phyloP scores from a whole-genome alignment of 192 early-diverging fungal species.

The Kickxella alabastrina region DNA sequence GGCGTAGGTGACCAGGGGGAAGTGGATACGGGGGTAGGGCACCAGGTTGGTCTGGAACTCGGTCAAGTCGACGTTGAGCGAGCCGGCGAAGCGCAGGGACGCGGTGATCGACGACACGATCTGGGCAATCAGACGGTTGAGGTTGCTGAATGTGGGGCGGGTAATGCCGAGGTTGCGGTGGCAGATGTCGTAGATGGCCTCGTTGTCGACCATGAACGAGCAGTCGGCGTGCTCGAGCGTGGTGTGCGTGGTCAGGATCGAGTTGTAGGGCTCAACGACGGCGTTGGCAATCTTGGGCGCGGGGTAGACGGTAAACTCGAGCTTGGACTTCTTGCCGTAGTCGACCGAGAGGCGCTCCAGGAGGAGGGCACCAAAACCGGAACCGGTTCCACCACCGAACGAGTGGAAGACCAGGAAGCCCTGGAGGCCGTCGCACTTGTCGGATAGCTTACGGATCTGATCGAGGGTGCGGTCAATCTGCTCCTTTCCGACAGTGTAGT shows the following conservation, averaged over 20 bases:
- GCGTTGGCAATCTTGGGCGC: conserved; percentile 96
- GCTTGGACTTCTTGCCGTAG: conserved; percentile 99
- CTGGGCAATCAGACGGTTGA: conserved; percentile 97
- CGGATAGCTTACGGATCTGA: conserved; percentile 95
- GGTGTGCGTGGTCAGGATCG: conserved; percentile 98
- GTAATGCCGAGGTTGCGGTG: conserved; percentile 95
- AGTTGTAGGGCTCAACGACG: conserved; percentile 98
- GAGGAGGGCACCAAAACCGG: conserved; percentile 96
- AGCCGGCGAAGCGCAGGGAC: conserved; percentile 97
- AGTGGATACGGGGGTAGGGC: conserved; percentile 98
- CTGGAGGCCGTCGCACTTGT: conserved; percentile 97
- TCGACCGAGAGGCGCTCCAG: conserved; percentile 98
- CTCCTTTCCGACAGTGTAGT: conserved; percentile 99
- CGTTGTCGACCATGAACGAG: conserved; percentile 99
- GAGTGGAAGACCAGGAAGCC: conserved; percentile 99
- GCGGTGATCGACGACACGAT: conserved; percentile 99
- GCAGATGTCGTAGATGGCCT: conserved; percentile 99
- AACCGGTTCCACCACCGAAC: conserved; percentile 98
- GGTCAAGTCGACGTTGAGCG: conserved; percentile 97
- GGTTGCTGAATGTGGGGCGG: conserved; percentile 94
- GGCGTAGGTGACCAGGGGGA: conserved; percentile 97
- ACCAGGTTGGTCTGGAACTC: conserved; percentile 99
- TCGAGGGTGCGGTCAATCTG: conserved; percentile 95
- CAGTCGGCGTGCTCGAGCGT: conserved; percentile 98
- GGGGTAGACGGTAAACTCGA: conserved; percentile 99